Evolutionary conservation across 192 early-diverging fungal species (phyloP).

Genomic region (Coemansia sp.): DNA sequence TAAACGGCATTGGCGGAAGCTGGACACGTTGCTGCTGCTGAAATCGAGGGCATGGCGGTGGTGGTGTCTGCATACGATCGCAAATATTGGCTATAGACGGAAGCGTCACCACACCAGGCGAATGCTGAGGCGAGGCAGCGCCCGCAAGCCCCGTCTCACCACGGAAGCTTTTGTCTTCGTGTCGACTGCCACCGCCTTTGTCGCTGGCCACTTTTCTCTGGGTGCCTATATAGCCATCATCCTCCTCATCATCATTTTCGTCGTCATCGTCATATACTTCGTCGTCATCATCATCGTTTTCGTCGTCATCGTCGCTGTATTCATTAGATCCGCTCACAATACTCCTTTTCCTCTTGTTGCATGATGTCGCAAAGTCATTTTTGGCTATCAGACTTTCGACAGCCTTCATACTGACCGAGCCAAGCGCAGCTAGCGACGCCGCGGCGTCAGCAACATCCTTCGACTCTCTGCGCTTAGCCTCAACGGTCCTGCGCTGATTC

Average conservation of each 20-base stretch:
- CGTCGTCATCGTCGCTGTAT: constrained; percentile 1
- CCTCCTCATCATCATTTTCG: constrained; percentile 4
- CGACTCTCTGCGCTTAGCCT: constrained; percentile 41
- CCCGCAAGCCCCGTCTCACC: neutral
- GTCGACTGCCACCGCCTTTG: neutral
- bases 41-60: neutral
- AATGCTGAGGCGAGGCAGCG: neutral
- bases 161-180: neutral
- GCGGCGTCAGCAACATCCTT: constrained; percentile 22
- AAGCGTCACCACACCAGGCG: constrained; percentile 15
- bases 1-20: neutral
- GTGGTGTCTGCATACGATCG: neutral
- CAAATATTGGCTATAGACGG: constrained; percentile 38
- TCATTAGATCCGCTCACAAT: neutral
- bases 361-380: neutral
- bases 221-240: constrained; percentile 2
- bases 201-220: neutral
- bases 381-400: neutral
- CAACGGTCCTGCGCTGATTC: constrained; percentile 47
- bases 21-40: neutral
- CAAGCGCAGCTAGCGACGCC: constrained; percentile 12
- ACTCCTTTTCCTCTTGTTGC: constrained; percentile 1
- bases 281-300: neutral
- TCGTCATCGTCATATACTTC: neutral
- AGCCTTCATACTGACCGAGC: constrained; percentile 1